Conservation (phyloP, 495 filamentous ascomycete genomes). For the Diplogelasinospora grovesii region DNA sequence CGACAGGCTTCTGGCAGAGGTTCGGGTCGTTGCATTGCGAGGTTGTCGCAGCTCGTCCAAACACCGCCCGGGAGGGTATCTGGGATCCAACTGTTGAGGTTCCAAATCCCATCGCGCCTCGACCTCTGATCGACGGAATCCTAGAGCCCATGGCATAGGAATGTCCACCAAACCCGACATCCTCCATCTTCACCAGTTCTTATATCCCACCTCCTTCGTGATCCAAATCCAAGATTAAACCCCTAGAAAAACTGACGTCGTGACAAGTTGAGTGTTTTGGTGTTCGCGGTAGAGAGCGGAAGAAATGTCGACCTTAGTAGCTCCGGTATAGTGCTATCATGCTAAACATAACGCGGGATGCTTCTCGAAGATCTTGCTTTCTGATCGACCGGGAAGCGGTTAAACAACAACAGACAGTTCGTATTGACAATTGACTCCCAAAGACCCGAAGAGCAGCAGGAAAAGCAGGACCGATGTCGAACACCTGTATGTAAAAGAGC, state of each 20-base stretch:
- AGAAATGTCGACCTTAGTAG: constrained; percentile 12
- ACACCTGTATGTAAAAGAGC: no score
- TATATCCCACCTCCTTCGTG: constrained; percentile 6
- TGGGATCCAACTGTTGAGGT: constrained; percentile 10
- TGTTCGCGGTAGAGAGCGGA: constrained; percentile 7
- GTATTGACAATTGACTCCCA: background rate
- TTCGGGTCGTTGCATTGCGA: constrained; percentile 19
- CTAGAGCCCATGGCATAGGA: constrained; percentile 22
- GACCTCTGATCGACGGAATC: constrained; percentile 13
- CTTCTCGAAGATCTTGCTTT: constrained; percentile 12
- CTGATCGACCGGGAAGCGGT: background rate
- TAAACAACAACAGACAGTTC: background rate
- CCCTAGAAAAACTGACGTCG: constrained; percentile 1
- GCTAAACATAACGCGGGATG: constrained; percentile 19
- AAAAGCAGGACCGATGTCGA: no score
- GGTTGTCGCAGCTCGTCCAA: constrained; percentile 11
- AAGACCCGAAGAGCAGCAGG: background rate
- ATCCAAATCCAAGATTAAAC: background rate
- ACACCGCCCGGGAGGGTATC: constrained; percentile 14
- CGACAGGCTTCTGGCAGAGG: constrained; percentile 50
- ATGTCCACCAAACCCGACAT: constrained; percentile 11
- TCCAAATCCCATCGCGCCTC: constrained; percentile 4
- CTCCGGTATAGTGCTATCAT: constrained; percentile 21
- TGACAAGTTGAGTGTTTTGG: background rate
- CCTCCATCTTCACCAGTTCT: constrained; percentile 21